A percentile compares a stretch with the other conserved stretches of the same genome.
These are phyloP conservation scores for Suillus paluster DNA, from an alignment of 768 basidiomycete genomes.

Conservation along the genomic window DNA sequence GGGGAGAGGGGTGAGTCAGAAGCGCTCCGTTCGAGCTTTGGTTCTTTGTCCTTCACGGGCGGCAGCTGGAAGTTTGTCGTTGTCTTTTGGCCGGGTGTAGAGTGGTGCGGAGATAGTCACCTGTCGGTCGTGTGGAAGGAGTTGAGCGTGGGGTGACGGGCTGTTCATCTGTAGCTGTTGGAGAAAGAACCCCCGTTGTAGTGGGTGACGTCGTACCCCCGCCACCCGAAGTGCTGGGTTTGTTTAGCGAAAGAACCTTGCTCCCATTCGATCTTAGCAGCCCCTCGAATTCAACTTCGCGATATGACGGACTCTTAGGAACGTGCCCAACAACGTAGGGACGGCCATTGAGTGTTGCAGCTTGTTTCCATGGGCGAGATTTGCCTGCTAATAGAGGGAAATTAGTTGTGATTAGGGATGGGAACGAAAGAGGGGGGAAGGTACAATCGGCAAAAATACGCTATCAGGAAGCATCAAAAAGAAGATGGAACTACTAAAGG, in stretches of 20 bases:
- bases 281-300: slow-evolving; percentile 82
- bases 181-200: slow-evolving; percentile 24
- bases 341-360: slow-evolving; percentile 79
- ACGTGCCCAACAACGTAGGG: slow-evolving; percentile 71
- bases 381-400: slow-evolving; percentile 19
- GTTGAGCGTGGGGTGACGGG: slow-evolving; percentile 10
- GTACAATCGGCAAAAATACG: not conserved
- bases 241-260: slow-evolving; percentile 42
- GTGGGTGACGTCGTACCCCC: slow-evolving; percentile 9
- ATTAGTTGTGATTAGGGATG: not conserved
- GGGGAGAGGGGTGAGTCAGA: slow-evolving; percentile 36
- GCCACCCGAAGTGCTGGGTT: slow-evolving; percentile 12
- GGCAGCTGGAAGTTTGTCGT: slow-evolving; percentile 15
- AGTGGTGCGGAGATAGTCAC: slow-evolving; percentile 27
- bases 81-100: slow-evolving; percentile 1
- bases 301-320: slow-evolving; percentile 52
- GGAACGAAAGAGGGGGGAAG: not conserved
- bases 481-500: slow-evolving; percentile 39
- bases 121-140: slow-evolving; percentile 32
- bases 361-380: slow-evolving; percentile 73
- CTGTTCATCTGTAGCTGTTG: slow-evolving; percentile 9
- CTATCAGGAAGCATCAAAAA: not conserved
- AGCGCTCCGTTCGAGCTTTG: slow-evolving; percentile 25
- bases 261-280: slow-evolving; percentile 61
- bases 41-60: slow-evolving; percentile 19